Evolutionary conservation across 2,329 filamentous ascomycete genomes (phyloP).

Genomic region (Trichoderma sp.): DNA sequence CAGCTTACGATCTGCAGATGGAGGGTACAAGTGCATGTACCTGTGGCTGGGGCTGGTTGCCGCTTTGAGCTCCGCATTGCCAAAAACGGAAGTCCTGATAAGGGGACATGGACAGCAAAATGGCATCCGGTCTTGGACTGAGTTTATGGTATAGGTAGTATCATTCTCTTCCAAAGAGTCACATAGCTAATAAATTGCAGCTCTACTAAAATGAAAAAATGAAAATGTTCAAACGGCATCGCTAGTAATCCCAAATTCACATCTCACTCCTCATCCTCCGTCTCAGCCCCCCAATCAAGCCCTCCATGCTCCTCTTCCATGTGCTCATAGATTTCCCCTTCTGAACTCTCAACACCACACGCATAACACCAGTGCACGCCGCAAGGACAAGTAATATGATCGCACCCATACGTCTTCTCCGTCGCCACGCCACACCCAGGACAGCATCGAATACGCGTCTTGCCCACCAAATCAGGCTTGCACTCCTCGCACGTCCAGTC

Average conservation of each 20-base stretch:
- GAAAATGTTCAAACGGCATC: no score
- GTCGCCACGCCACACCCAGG: conserved; percentile 42
- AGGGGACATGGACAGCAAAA: no score
- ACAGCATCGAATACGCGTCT: conserved; percentile 35
- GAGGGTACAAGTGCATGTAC: neutral
- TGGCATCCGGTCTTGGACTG: no score
- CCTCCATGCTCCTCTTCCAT: conserved; percentile 40
- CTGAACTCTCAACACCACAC: conserved; percentile 37
- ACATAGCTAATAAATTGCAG: neutral
- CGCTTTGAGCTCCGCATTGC: neutral
- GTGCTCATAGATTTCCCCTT: conserved; percentile 41
- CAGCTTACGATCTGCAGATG: neutral
- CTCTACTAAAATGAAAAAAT: neutral
- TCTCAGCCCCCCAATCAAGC: conserved; percentile 28
- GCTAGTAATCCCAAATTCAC: no score
- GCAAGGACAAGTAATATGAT: conserved; percentile 44
- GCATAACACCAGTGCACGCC: conserved; percentile 45
- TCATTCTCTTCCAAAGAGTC: neutral
- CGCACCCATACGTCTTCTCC: conserved; percentile 42
- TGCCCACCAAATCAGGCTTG: conserved; percentile 19
- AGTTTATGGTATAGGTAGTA: no score
- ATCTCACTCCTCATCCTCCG: neutral
- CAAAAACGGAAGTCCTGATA: neutral
- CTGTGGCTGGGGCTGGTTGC: no score
- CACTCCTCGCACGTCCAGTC: conserved; percentile 49